Percentiles rank a stretch among this genome's conserved stretches.
Evolutionary conservation across 176 grass and related monocot species (phyloP).

Genomic region (Triticum monococcum): DNA sequence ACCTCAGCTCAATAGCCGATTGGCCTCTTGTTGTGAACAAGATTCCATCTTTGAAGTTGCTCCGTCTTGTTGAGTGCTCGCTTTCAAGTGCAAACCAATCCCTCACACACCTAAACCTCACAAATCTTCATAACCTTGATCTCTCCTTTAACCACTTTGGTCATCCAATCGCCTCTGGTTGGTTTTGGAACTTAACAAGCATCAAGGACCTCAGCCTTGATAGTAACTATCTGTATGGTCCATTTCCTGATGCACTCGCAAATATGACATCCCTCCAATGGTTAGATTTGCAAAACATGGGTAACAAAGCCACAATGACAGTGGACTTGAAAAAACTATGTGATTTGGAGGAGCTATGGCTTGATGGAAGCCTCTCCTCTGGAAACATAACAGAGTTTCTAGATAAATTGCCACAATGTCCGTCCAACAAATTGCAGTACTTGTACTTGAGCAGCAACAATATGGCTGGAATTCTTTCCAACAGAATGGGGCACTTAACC

Average conservation of each 20-base stretch:
- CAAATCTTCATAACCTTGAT: background rate
- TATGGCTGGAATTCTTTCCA: background rate
- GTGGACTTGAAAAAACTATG: conserved; percentile 3
- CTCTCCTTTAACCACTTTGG: background rate
- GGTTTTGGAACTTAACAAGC: background rate
- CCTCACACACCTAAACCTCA: background rate
- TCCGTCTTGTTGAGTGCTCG: background rate
- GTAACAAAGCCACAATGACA: background rate
- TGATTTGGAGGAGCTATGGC: background rate
- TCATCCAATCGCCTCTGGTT: background rate
- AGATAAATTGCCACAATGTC: background rate
- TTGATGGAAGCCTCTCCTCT: background rate
- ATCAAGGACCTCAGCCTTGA: background rate
- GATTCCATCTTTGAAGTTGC: background rate
- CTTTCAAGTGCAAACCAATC: background rate
- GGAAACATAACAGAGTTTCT: conserved; percentile 23
- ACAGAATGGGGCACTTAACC: background rate
- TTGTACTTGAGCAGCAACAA: background rate
- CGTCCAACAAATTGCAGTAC: background rate
- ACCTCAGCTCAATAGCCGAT: background rate
- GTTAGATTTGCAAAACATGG: background rate
- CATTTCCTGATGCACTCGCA: background rate
- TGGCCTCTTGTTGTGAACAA: background rate
- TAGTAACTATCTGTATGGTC: background rate
- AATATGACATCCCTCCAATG: background rate